Evolutionary conservation across 2,329 filamentous ascomycete genomes (phyloP), one percentile per base, ranked within the genome.

Genomic region (Paecilomyces formosus): DNA sequence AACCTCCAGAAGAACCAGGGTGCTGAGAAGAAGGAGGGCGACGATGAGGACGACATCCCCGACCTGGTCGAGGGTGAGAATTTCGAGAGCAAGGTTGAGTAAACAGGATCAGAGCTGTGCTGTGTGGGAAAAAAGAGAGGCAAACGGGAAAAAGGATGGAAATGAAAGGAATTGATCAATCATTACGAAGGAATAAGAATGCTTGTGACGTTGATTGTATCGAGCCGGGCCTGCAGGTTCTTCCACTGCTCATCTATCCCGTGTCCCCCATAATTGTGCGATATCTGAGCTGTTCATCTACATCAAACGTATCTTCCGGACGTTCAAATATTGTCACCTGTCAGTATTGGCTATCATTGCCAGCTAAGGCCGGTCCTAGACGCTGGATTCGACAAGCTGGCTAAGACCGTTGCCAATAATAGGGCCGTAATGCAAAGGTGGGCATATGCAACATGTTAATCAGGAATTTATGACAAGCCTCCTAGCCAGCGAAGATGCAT

Each of bases 11-110:
- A 96, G 88, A 88, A 87, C 74, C 89, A 90, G 78, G 90, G 82
- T 60, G 85, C 89, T 73, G 87, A 83, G 70, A 85, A 87, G 58
- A 81, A 82, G 58, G 82, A 84, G 61, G 85, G 88, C 59, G 90
- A 94, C 63, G 92, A 96, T 69, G 82, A 85, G 65, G 80, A 82
- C 63, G 94, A 97, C 77, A 99, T 99, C 77, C 94, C 94, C 70
- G 92, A 97, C 70, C 84, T 99, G 67, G 93, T 99, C 63, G 91
- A 92, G 74, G 94, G 94, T 72, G 91, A 96, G 85, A 96, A 90
- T 85, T 99, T 99, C 74, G 94, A 99, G 85, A 89, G 86, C 80
- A 97, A 97, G 81, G 91, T 94, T 77, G 92, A 96, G 83, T 96
- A 94, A 82, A 68, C 5, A 59, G 50, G 58, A 59, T 55, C 50